phyloP scores from a whole-genome alignment of 768 basidiomycete species.

The Boletus insuetus region DNA sequence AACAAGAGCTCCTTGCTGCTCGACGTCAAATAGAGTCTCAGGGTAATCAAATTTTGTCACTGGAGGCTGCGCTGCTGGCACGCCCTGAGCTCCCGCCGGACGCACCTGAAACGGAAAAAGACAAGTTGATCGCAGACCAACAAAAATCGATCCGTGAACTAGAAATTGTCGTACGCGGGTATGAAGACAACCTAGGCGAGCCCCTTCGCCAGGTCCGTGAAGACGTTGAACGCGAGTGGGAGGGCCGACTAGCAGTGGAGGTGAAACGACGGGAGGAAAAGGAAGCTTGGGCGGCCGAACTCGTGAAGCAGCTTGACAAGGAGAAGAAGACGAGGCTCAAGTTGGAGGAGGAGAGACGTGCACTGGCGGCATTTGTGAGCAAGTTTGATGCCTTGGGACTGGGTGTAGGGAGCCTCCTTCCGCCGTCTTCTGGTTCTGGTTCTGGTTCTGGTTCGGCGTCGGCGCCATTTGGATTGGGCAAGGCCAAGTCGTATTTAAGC shows the following conservation, averaged over 20 bases:
- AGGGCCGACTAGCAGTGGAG: constrained; percentile 57
- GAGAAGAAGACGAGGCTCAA: constrained; percentile 70
- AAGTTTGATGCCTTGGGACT: constrained; percentile 78
- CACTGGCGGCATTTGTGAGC: constrained; percentile 74
- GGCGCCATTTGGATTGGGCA: constrained; percentile 27
- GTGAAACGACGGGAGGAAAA: constrained; percentile 60
- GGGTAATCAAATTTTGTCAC: constrained; percentile 75
- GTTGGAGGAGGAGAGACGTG: constrained; percentile 75
- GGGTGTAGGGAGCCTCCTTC: constrained; percentile 34
- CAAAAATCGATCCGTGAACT: constrained; percentile 74
- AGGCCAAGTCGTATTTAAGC: constrained; percentile 51
- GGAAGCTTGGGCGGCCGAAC: constrained; percentile 69
- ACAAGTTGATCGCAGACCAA: constrained; percentile 70
- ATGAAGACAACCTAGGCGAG: constrained; percentile 72
- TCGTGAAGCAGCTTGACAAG: constrained; percentile 73
- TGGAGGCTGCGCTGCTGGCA: constrained; percentile 73
- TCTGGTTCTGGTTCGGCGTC: constrained; percentile 1
- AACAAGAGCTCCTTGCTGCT: constrained; percentile 83
- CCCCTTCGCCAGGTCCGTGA: constrained; percentile 63
- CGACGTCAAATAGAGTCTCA: constrained; percentile 79
- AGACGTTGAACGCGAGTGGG: constrained; percentile 76
- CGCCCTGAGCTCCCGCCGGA: constrained; percentile 65
- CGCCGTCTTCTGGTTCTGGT: constrained; percentile 25
- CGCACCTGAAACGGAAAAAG: constrained; percentile 71
- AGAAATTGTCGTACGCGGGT: constrained; percentile 66